A percentile compares a stretch with the other conserved stretches of the same genome.
Conservation (phyloP, 2,329 filamentous ascomycete species). For the Capronia americana region DNA sequence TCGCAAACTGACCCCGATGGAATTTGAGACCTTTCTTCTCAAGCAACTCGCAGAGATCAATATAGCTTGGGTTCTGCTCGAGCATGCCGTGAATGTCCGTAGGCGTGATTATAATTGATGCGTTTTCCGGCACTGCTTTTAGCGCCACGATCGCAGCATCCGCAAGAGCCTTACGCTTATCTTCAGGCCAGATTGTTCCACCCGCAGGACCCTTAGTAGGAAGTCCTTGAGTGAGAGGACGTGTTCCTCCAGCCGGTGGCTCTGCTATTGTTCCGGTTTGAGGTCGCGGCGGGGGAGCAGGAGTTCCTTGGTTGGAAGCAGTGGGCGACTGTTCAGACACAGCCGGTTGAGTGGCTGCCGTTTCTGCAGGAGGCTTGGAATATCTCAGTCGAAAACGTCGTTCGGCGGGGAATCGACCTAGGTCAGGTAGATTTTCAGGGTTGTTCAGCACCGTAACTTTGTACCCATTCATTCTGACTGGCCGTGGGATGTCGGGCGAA, state of each 20-base stretch:
- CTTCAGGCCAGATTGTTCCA: slow-evolving; percentile 57
- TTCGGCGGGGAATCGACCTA: slow-evolving; percentile 43
- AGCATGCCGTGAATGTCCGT: slow-evolving; percentile 56
- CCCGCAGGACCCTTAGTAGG: slow-evolving; percentile 9
- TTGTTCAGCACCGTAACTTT: slow-evolving; percentile 37
- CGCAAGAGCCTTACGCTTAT: slow-evolving; percentile 58
- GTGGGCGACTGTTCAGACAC: neutral
- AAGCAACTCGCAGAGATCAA: slow-evolving; percentile 60
- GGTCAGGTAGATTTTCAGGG: slow-evolving; percentile 37
- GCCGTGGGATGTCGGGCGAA: neutral
- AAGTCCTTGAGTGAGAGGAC: slow-evolving; percentile 20
- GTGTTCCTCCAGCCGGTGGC: neutral
- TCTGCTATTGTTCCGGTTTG: neutral
- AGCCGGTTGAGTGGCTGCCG: neutral
- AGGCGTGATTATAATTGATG: slow-evolving; percentile 46
- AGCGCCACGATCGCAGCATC: slow-evolving; percentile 58
- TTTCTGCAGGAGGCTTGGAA: neutral
- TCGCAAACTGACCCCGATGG: slow-evolving; percentile 61
- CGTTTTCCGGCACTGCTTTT: slow-evolving; percentile 51
- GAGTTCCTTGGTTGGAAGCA: neutral
- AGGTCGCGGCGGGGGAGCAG: neutral
- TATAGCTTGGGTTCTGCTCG: slow-evolving; percentile 61
- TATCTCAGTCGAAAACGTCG: slow-evolving; percentile 34
- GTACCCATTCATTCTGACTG: slow-evolving; percentile 29
- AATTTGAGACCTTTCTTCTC: slow-evolving; percentile 58